Evolutionary conservation across 208 protist genomes (phyloP).

Genomic region (Porcisia hertigi): DNA sequence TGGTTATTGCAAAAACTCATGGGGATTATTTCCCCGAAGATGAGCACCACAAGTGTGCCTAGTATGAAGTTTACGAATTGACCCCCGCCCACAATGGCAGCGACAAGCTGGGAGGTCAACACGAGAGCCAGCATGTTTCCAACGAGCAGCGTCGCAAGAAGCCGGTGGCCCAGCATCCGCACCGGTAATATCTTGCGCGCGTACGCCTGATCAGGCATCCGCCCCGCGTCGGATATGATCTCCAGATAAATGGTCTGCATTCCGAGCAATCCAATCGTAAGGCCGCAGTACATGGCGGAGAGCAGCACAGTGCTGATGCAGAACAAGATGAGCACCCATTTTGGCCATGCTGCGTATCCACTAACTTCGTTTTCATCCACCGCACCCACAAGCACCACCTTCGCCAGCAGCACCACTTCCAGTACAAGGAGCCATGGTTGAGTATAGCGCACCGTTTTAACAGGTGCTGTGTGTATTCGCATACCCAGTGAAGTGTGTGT

Average conservation of each 20-base stretch:
- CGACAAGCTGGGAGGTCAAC: constrained; percentile 79
- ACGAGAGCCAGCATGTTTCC: constrained; percentile 86
- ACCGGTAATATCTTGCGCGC: constrained; percentile 71
- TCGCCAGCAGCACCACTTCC: constrained; percentile 5
- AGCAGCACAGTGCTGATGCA: constrained; percentile 49
- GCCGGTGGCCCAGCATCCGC: constrained; percentile 68
- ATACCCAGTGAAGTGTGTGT: not conserved
- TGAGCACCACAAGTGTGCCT: constrained; percentile 62
- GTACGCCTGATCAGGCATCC: constrained; percentile 68
- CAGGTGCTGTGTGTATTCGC: not conserved
- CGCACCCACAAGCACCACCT: not conserved
- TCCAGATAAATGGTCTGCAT: constrained; percentile 79
- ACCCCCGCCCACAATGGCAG: constrained; percentile 57
- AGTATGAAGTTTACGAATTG: constrained; percentile 78
- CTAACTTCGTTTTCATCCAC: constrained; percentile 18
- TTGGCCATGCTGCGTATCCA: constrained; percentile 51
- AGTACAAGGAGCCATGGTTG: constrained; percentile 21
- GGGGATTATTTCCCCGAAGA: constrained; percentile 81
- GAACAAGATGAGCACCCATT: constrained; percentile 46
- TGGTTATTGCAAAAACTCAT: constrained; percentile 82
- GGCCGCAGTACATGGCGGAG: constrained; percentile 79
- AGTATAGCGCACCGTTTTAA: not conserved
- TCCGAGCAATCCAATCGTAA: constrained; percentile 83
- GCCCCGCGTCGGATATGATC: constrained; percentile 74
- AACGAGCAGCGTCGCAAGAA: constrained; percentile 69